These are phyloP conservation scores for Fraxinus platypoda DNA, from an alignment of 305 asterid species.

Conservation along the genomic window DNA sequence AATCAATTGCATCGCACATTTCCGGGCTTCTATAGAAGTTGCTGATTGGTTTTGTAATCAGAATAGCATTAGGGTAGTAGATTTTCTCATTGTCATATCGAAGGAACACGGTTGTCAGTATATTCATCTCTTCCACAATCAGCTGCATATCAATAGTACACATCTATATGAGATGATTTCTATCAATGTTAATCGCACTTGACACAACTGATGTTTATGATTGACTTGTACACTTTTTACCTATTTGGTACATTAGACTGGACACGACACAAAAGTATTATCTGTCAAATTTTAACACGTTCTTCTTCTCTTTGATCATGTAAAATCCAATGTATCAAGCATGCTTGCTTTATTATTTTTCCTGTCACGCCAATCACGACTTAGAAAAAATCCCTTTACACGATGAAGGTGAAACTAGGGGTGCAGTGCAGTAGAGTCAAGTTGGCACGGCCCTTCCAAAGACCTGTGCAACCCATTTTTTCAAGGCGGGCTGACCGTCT, in stretches of 20 bases:
- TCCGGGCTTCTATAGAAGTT: slow-evolving; percentile 75
- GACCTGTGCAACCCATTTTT: not conserved
- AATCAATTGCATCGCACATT: slow-evolving; percentile 49
- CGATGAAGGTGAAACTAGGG: not conserved
- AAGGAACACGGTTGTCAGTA: slow-evolving; percentile 60
- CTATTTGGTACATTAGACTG: not conserved
- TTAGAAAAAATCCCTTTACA: not conserved
- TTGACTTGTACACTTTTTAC: not conserved
- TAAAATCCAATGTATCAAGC: not conserved
- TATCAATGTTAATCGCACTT: not conserved
- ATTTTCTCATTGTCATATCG: slow-evolving; percentile 60
- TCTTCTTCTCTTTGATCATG: not conserved
- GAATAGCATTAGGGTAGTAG: slow-evolving; percentile 57
- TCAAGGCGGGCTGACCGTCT: not conserved
- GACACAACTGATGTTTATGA: not conserved
- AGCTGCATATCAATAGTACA: slow-evolving; percentile 30
- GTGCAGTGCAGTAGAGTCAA: not conserved
- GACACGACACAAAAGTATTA: not conserved
- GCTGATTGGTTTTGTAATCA: slow-evolving; percentile 60
- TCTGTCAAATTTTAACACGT: not conserved
- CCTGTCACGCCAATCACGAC: not conserved
- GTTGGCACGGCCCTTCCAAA: not conserved
- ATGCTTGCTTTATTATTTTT: not conserved
- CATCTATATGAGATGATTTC: not conserved
- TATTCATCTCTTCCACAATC: slow-evolving; percentile 77